Base-by-base conservation (phyloP, 1,139 yeast species). In the Zygoascus sp. region DNA sequence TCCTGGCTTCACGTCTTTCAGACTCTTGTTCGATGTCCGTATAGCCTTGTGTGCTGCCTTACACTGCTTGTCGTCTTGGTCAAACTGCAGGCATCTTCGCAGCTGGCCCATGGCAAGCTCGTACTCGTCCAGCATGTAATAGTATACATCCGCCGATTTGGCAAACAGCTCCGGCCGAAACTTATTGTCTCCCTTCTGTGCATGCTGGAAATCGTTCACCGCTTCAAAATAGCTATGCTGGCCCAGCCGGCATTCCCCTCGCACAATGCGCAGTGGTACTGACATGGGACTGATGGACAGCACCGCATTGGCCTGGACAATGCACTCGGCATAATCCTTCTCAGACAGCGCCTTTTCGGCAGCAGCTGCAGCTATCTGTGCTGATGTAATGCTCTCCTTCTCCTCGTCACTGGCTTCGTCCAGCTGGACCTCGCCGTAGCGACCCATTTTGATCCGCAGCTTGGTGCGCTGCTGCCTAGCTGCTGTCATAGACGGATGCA, bases 31-130 rank as follows among this genome's bases (percentile, higher is more conserved):
- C 19, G 61, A 60, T 35, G 69, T 65, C 25, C 77, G 69, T 52
- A 77, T 75, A 30, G 68, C 66, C 54, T 75, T 79, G 47, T 79
- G 65, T 2, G 72, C 57, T 32, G 59, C 60, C 25, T 80, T 78
- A 63, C 94, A 84, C 4, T 59, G 62, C 39, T 68, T 67, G 53
- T 71, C 74, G 48, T 84, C 95, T 57, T 85, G 83, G 61, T 87
- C 86, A 42, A 75, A 76, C 53, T 83, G 77, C 45, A 86, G 68
- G 60, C 95, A 86, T 52, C 73, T 73, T 53, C 80, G 76, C 35
- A 80, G 68, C 27, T 72, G 69, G 50, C 66, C 71, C 56, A 75
- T 65, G 0, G 86, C 76, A 37, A 68, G 68, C 17, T 73, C 75
- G 53, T 72, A 75, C 50, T 80, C 81, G 37, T 69, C 68, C 40